Percentiles rank a stretch among this genome's conserved stretches.
These are phyloP conservation scores for Glarea lozoyensis DNA, from an alignment of 495 filamentous ascomycete species.

Conservation along the genomic window DNA sequence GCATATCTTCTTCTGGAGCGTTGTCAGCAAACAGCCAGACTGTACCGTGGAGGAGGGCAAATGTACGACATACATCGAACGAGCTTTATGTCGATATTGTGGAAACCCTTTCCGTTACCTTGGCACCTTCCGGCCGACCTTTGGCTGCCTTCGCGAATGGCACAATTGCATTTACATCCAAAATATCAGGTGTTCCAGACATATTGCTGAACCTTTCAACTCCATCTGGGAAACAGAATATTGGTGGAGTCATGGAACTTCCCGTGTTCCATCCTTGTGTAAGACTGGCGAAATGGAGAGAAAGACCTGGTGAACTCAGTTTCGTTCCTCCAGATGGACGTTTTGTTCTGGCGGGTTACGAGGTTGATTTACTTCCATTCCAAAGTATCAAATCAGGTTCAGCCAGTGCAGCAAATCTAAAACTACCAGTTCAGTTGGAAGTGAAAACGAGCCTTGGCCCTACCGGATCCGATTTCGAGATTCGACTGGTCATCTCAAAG, in stretches of 20 bases:
- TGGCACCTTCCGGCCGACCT: conserved; percentile 82
- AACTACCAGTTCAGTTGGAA: conserved; percentile 73
- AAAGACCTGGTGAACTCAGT: conserved; percentile 79
- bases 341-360: conserved; percentile 92
- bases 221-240: conserved; percentile 64
- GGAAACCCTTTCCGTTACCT: conserved; percentile 76
- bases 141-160: conserved; percentile 83
- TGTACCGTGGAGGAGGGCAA: conserved; percentile 78
- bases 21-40: conserved; percentile 33
- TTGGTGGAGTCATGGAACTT: conserved; percentile 68
- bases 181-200: conserved; percentile 91
- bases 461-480: conserved; percentile 77
- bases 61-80: conserved; percentile 92
- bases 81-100: conserved; percentile 96
- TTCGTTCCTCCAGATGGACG: conserved; percentile 93
- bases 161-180: conserved; percentile 89
- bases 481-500: conserved; percentile 62
- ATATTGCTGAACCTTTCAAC: conserved; percentile 70
- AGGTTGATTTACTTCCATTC: conserved; percentile 79
- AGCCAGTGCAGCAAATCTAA: conserved; percentile 47
- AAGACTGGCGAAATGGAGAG: conserved; percentile 73
- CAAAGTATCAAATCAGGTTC: conserved; percentile 22
- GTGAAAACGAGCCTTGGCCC: conserved; percentile 71
- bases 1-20: conserved; percentile 18
- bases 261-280: conserved; percentile 98